These are phyloP conservation scores for Cryphonectria naterciae DNA, from an alignment of 2,329 filamentous ascomycete genomes.

Conservation along the genomic window DNA sequence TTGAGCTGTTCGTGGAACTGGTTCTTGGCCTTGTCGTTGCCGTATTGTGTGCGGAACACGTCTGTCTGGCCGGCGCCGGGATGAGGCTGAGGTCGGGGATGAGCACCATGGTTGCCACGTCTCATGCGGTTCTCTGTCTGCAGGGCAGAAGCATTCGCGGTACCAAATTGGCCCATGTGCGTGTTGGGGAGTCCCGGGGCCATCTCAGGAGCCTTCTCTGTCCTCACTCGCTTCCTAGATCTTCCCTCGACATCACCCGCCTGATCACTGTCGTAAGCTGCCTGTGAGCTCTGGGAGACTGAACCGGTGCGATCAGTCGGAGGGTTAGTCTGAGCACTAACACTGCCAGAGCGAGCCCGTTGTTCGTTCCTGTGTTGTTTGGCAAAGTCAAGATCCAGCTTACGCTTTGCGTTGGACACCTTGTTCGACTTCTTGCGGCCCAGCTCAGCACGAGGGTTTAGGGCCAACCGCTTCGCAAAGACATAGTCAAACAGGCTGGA, in stretches of 20 bases:
- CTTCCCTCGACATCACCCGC: neutral
- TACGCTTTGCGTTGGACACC: slow-evolving; percentile 5
- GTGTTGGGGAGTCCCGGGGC: neutral
- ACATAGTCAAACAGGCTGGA: slow-evolving; percentile 12
- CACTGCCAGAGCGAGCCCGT: neutral
- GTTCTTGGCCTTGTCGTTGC: neutral
- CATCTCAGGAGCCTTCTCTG: neutral
- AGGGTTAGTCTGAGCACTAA: neutral
- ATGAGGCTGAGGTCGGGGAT: neutral
- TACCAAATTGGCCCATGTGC: neutral
- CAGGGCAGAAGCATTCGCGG: neutral
- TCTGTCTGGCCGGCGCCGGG: neutral
- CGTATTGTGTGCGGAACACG: neutral
- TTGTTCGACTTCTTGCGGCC: slow-evolving; percentile 10
- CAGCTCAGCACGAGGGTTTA: neutral
- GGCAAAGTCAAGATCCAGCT: neutral
- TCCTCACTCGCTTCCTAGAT: neutral
- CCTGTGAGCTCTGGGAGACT: neutral
- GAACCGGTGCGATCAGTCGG: neutral
- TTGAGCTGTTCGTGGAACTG: neutral
- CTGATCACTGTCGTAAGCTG: neutral
- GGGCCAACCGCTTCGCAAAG: slow-evolving; percentile 8
- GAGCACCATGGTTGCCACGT: neutral
- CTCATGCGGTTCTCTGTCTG: neutral
- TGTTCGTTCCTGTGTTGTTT: neutral